Percentiles rank a stretch among this genome's conserved stretches.
These are phyloP conservation scores for Vaccinium darrowii DNA, from an alignment of 148 eudicot genomes.

Conservation along the genomic window DNA sequence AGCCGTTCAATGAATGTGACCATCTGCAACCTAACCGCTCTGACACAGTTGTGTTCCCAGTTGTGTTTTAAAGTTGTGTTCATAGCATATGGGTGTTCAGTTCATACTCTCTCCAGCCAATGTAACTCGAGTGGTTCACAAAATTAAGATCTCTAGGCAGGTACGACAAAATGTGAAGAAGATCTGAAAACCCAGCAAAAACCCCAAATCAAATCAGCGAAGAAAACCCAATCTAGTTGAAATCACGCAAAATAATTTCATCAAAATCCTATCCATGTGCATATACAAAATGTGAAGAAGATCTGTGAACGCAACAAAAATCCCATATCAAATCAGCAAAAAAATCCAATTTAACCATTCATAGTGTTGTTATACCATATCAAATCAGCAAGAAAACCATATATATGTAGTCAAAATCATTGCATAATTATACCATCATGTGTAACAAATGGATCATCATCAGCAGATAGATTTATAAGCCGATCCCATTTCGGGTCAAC, in stretches of 20 bases:
- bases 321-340: background rate
- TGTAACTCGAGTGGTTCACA: constrained; percentile 86
- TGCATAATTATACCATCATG: constrained; percentile 56
- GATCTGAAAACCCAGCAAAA: constrained; percentile 57
- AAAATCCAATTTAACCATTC: background rate
- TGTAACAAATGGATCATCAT: constrained; percentile 74
- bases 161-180: constrained; percentile 82
- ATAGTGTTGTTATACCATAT: too few relatives aligned
- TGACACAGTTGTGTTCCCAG: too few relatives aligned
- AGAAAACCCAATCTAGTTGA: background rate
- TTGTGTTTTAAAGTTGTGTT: too few relatives aligned
- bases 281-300: background rate
- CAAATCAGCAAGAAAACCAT: background rate
- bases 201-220: background rate
- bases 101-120: constrained; percentile 92
- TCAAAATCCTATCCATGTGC: background rate
- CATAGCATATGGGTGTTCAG: background rate
- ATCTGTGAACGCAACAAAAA: background rate
- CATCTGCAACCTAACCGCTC: too few relatives aligned
- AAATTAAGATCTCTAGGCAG: constrained; percentile 84
- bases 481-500: constrained; percentile 61
- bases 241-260: background rate
- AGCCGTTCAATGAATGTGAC: too few relatives aligned
- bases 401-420: constrained; percentile 14
- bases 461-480: constrained; percentile 68